Evolutionary conservation across 495 filamentous ascomycete species (phyloP), one percentile per base, ranked within the genome.

Genomic region (Darksidea phi): DNA sequence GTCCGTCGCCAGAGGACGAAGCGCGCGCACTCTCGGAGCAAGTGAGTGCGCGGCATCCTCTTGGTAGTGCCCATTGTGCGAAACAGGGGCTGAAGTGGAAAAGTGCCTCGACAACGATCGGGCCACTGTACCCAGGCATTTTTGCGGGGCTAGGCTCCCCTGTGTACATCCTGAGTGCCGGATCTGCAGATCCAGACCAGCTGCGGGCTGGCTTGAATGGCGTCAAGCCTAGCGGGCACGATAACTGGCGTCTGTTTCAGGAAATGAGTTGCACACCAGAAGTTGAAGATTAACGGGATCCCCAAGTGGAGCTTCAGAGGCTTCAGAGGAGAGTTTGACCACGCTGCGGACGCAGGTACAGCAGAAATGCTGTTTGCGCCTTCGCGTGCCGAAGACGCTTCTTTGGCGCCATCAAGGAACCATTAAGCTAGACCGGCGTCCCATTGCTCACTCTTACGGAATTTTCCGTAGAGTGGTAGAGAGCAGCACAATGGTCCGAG

Each of bases 111-210:
- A 32, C 28, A 4, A 4, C 28, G 28, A 32, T 32, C 28, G 28
- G 41, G 41, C 41, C 6, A 43, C 15, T 4, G 5, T 13, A 20
- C 41, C 50, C 1, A 12, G 34, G 26, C 13, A 50, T 24, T 12
- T 20, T 43, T 1, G 50, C 23, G 3, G 7, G 26, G 32, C 37
- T n/a, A 12, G 15, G 26, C 18, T 59, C 43, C 26, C 56, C 48
- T 32, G 34, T 26, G 47, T 52, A 47, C 17, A 61, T 61, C 42
- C 57, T 52, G 48, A 28, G 43, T 32, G 32, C 43, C 48, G 48
- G 64, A 67, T 67, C 64, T 63, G 58, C 59, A 67, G 64, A 62
- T 67, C 54, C 32, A 58, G 64, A 59, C 57, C 56, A 58, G 59
- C 64, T 54, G 42, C 43, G 50, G 51, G 64, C 54, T 48, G 64